Evolutionary conservation across 179 eudicot genomes (phyloP).

Genomic region (Heliamphora pulchella): DNA sequence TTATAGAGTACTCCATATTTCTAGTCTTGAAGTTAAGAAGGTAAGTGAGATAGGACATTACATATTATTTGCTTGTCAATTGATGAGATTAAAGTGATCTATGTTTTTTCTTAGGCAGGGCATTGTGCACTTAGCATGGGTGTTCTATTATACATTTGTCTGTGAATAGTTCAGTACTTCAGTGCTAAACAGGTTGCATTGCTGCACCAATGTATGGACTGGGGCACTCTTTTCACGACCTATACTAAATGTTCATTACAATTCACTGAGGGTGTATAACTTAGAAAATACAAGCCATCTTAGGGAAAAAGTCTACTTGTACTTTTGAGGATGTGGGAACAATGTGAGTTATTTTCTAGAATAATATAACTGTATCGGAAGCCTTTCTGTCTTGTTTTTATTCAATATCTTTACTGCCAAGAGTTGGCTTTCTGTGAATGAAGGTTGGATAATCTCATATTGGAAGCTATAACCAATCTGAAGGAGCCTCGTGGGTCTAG

Average conservation of each 20-base stretch:
- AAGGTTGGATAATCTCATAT: slow-evolving; percentile 61
- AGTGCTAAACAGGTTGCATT: not conserved
- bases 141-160: not conserved
- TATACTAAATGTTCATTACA: not conserved
- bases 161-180: not conserved
- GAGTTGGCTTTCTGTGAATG: slow-evolving; percentile 9
- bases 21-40: not conserved
- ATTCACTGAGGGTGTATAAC: not conserved
- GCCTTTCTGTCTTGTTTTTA: slow-evolving; percentile 1
- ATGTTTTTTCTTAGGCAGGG: not conserved
- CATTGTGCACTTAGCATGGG: not conserved
- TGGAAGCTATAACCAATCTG: slow-evolving; percentile 60
- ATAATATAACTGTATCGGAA: slow-evolving; percentile 3
- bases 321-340: not conserved
- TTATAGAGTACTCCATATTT: not conserved
- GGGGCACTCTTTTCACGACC: not conserved
- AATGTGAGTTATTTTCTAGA: not conserved
- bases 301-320: not conserved
- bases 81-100: not conserved
- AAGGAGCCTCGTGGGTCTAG: slow-evolving; percentile 68
- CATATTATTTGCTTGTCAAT: not conserved
- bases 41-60: not conserved
- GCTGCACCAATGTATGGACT: not conserved
- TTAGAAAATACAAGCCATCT: not conserved
- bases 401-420: not conserved